Evolutionary conservation across 176 grass and related monocot genomes (phyloP).

Genomic region (Zoysia japonica): DNA sequence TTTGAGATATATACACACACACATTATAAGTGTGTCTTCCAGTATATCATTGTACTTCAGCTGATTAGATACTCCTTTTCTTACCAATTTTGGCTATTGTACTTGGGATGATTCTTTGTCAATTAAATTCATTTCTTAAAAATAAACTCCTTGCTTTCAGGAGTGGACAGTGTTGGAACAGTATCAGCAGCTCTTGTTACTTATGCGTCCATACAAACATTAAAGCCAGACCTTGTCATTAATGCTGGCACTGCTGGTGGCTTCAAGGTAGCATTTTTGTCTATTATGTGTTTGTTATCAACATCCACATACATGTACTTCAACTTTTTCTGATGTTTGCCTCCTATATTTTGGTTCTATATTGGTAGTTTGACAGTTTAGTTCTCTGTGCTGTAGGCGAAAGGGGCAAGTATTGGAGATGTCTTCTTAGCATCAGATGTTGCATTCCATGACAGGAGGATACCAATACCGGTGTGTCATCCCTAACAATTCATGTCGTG

Average conservation of each 20-base stretch:
- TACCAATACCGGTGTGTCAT: constrained; percentile 92
- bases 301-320: neutral
- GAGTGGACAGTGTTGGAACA: constrained; percentile 85
- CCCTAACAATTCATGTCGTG: neutral
- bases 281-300: neutral
- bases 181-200: constrained; percentile 79
- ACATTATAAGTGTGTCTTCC: neutral
- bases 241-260: constrained; percentile 94
- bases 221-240: constrained; percentile 92
- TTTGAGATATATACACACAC: neutral
- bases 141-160: constrained; percentile 44
- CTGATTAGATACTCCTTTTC: neutral
- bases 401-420: constrained; percentile 86
- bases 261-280: constrained; percentile 60
- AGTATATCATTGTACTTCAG: neutral
- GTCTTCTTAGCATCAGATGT: constrained; percentile 79
- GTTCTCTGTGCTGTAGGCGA: constrained; percentile 47
- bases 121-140: neutral
- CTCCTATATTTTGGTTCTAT: constrained; percentile 1
- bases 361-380: constrained; percentile 4
- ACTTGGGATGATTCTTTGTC: neutral
- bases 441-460: constrained; percentile 98
- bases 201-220: constrained; percentile 76
- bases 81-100: neutral
- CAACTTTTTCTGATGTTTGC: constrained; percentile 11